Evolutionary conservation across 1,284 basidiomycete species (phyloP).

Genomic region (Prillingera fragicola): DNA sequence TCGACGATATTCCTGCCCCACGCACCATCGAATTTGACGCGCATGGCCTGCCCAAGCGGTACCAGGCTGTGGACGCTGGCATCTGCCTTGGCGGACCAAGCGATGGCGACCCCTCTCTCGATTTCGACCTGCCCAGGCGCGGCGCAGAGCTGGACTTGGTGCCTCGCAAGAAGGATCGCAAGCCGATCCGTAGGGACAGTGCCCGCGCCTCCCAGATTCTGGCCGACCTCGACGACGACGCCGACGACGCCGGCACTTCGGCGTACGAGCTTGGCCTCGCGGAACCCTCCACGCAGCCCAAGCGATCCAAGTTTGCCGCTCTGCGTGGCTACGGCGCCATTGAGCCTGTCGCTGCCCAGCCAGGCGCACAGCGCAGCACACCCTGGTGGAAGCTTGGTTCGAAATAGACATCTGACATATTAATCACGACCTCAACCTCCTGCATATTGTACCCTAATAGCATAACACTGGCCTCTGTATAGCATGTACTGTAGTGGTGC

Average conservation of each 20-base stretch:
- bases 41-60: conserved; percentile 23
- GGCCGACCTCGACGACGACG: background rate
- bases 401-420: no score
- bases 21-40: conserved; percentile 17
- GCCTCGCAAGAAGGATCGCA: background rate
- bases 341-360: no score
- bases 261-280: conserved; percentile 8
- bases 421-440: no score
- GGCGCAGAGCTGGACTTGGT: conserved; percentile 1
- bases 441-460: no score
- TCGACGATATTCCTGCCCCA: conserved; percentile 12
- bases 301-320: no score
- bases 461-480: no score
- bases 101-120: conserved; percentile 23
- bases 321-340: no score
- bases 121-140: conserved; percentile 4
- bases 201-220: background rate
- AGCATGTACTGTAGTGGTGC: no score
- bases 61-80: conserved; percentile 39
- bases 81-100: conserved; percentile 34
- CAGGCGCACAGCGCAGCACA: no score
- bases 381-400: no score
- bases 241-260: conserved; percentile 2
- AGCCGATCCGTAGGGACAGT: background rate
- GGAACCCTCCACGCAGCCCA: background rate